phyloP scores from a whole-genome alignment of 331 rosid genomes.

The Rhamnella rubrinervis region DNA sequence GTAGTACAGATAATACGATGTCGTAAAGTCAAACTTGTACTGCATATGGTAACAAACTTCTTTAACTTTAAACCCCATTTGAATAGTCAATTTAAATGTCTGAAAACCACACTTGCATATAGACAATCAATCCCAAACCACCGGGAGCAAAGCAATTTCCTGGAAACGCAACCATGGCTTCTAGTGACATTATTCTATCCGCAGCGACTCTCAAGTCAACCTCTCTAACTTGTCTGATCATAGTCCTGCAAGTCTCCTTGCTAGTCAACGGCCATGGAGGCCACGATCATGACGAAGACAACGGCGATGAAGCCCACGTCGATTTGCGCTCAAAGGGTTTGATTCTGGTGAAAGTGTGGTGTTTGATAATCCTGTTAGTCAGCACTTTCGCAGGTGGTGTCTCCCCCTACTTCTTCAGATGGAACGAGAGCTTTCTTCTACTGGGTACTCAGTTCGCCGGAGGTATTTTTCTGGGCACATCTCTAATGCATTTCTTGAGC shows the following conservation, averaged over 20 bases:
- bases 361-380: constrained; percentile 55
- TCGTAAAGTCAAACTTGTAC: constrained; percentile 47
- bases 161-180: constrained; percentile 3
- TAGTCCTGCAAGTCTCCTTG: constrained; percentile 20
- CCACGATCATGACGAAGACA: neutral
- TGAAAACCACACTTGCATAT: neutral
- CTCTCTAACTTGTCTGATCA: constrained; percentile 27
- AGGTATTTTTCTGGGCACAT: constrained; percentile 76
- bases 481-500: constrained; percentile 76
- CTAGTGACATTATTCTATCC: constrained; percentile 23
- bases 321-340: constrained; percentile 42
- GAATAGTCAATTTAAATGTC: neutral
- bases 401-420: constrained; percentile 60
- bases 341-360: constrained; percentile 63
- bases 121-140: neutral
- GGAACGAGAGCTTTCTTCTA: constrained; percentile 73
- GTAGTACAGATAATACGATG: constrained; percentile 22
- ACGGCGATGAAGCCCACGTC: neutral
- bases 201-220: constrained; percentile 46
- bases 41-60: constrained; percentile 22
- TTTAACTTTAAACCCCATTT: neutral
- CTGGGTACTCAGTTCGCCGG: constrained; percentile 72
- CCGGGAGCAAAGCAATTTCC: neutral
- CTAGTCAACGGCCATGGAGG: constrained; percentile 47
- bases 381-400: constrained; percentile 63